Evolutionary conservation across 768 basidiomycete species (phyloP).

Genomic region (Suillus cothurnatus): DNA sequence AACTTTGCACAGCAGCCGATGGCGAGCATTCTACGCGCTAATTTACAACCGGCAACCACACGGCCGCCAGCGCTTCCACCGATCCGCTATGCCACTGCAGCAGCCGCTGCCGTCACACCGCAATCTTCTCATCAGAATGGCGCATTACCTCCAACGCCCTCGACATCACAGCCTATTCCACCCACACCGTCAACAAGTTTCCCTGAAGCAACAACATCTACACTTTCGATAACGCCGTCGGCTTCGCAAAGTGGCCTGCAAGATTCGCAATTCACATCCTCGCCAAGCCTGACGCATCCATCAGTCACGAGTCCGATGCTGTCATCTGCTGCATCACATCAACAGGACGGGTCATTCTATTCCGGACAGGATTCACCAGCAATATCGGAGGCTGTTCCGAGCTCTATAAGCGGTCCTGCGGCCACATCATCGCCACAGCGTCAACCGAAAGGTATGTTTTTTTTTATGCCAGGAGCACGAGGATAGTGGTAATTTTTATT

Average conservation of each 20-base stretch:
- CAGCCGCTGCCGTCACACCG: conserved; percentile 50
- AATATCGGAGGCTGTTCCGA: conserved; percentile 63
- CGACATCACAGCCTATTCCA: conserved; percentile 41
- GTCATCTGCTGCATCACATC: conserved; percentile 69
- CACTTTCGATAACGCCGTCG: conserved; percentile 40
- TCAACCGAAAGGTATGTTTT: conserved; percentile 49
- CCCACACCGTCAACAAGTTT: conserved; percentile 32
- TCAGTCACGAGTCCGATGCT: conserved; percentile 82
- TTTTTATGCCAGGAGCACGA: conserved; percentile 19
- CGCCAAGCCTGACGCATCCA: conserved; percentile 84
- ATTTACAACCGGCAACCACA: conserved; percentile 59
- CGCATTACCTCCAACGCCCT: conserved; percentile 38
- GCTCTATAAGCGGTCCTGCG: conserved; percentile 46
- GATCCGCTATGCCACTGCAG: conserved; percentile 90
- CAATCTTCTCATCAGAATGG: conserved; percentile 33
- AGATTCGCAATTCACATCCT: conserved; percentile 52
- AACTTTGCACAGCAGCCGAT: conserved; percentile 83
- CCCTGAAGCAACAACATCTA: conserved; percentile 43
- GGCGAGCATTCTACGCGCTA: conserved; percentile 74
- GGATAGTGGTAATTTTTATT: conserved; percentile 22
- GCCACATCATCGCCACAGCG: conserved; percentile 66
- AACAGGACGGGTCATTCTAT: conserved; percentile 68
- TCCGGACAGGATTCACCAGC: conserved; percentile 74
- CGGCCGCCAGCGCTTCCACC: conserved; percentile 65
- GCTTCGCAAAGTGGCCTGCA: conserved; percentile 33